These are phyloP conservation scores for Mycena metata DNA, from an alignment of 768 basidiomycete genomes.

Conservation along the genomic window DNA sequence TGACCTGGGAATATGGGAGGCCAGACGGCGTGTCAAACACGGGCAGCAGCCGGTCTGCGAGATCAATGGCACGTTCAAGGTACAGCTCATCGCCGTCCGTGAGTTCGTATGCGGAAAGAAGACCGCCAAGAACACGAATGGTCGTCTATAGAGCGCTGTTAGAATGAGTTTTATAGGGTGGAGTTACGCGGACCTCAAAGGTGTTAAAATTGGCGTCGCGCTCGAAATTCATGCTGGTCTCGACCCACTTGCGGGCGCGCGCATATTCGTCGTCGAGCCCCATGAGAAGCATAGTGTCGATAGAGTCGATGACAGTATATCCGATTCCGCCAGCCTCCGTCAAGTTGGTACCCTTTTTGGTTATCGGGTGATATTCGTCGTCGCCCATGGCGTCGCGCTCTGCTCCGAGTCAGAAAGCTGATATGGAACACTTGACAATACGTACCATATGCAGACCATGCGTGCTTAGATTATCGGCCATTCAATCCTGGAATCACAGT, in stretches of 20 bases:
- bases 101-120: conserved; percentile 88
- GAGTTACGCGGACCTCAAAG: conserved; percentile 75
- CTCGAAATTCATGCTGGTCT: conserved; percentile 76
- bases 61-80: conserved; percentile 81
- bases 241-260: conserved; percentile 84
- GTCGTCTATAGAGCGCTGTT: conserved; percentile 74
- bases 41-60: conserved; percentile 85
- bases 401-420: conserved; percentile 48
- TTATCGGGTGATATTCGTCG: conserved; percentile 93
- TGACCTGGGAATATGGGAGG: conserved; percentile 82
- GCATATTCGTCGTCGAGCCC: conserved; percentile 83
- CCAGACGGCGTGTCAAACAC: conserved; percentile 87
- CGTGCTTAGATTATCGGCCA: conserved; percentile 65
- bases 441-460: conserved; percentile 88
- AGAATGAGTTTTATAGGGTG: not conserved
- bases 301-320: conserved; percentile 88
- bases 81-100: conserved; percentile 69
- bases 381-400: conserved; percentile 91
- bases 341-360: conserved; percentile 80
- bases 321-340: conserved; percentile 85
- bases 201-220: conserved; percentile 85
- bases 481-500: not conserved
- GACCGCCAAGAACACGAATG: conserved; percentile 91
- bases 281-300: conserved; percentile 92
- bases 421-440: not conserved